Conservation (phyloP, 352 stramenopile species). For the Phytopythium helicoides region DNA sequence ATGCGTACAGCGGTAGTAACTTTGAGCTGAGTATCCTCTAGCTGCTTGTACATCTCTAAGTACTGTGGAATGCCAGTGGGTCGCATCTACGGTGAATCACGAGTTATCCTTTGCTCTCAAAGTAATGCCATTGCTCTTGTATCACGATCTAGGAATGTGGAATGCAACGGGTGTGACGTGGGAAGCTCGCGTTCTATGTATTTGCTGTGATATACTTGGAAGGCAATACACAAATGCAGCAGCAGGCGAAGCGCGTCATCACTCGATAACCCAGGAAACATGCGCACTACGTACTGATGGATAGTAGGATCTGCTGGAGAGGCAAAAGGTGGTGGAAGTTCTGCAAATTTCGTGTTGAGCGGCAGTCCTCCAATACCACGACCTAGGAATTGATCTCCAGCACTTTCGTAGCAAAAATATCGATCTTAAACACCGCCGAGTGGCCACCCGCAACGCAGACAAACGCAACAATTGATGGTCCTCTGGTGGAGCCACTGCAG, state of each 20-base stretch:
- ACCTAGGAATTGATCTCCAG: slow-evolving; percentile 12
- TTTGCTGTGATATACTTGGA: slow-evolving; percentile 2
- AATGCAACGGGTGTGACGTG: neutral
- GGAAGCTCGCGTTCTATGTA: neutral
- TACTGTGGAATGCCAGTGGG: slow-evolving; percentile 9
- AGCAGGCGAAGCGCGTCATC: slow-evolving; percentile 2
- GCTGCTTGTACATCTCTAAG: slow-evolving; percentile 11
- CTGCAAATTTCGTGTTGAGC: slow-evolving; percentile 8
- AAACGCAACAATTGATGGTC: slow-evolving; percentile 14
- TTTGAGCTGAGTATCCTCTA: neutral
- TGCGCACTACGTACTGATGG: neutral
- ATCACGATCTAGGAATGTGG: neutral
- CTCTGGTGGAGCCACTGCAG: slow-evolving; percentile 11
- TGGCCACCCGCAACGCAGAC: slow-evolving; percentile 11
- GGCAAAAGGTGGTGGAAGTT: slow-evolving; percentile 8
- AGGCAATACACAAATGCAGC: slow-evolving; percentile 8
- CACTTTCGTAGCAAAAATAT: slow-evolving; percentile 15
- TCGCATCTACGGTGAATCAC: slow-evolving; percentile 5
- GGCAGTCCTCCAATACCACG: slow-evolving; percentile 10
- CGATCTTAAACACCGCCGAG: slow-evolving; percentile 12
- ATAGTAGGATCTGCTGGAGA: neutral
- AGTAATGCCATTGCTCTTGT: neutral
- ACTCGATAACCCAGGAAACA: slow-evolving; percentile 8
- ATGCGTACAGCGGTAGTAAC: neutral
- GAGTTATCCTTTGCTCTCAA: neutral